Conservation (phyloP, 2,329 filamentous ascomycete genomes). For the Colletotrichum spaethianum region DNA sequence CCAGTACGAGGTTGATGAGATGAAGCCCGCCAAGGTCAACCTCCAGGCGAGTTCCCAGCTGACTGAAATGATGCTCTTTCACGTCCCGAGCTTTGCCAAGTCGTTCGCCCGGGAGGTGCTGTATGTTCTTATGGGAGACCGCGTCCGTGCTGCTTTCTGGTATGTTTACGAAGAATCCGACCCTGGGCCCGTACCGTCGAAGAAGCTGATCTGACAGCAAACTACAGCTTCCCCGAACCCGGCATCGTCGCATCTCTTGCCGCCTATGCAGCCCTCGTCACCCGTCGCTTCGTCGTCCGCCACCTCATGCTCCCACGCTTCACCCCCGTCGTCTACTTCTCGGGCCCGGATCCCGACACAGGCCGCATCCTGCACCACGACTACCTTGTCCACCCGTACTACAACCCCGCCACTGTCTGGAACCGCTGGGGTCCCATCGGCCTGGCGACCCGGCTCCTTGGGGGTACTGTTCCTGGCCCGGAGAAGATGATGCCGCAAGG, state of each 20-base stretch:
- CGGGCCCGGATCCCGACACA: constrained; percentile 65
- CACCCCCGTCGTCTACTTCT: constrained; percentile 55
- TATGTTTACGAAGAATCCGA: constrained; percentile 52
- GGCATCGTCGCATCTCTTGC: constrained; percentile 51
- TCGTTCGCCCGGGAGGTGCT: constrained; percentile 65
- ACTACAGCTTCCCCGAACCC: constrained; percentile 60
- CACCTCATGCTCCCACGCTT: constrained; percentile 73
- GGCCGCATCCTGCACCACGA: constrained; percentile 64
- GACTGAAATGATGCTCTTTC: constrained; percentile 71
- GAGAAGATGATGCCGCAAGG: constrained; percentile 61
- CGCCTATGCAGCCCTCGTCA: constrained; percentile 59
- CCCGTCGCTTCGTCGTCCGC: constrained; percentile 70
- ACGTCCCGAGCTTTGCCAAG: constrained; percentile 62
- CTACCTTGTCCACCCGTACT: constrained; percentile 77
- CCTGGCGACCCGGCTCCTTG: constrained; percentile 60
- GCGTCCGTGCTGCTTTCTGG: constrained; percentile 76
- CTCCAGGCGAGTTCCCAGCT: constrained; percentile 70
- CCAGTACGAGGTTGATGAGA: constrained; percentile 70
- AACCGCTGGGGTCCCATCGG: constrained; percentile 74
- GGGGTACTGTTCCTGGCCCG: constrained; percentile 63
- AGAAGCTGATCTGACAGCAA: not conserved
- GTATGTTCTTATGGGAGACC: constrained; percentile 74
- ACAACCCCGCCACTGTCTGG: constrained; percentile 71
- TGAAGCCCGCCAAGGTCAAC: constrained; percentile 68
- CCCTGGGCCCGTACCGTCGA: not conserved